phyloP scores from a whole-genome alignment of 2,329 filamentous ascomycete species.

The Ascochyta fabae region DNA sequence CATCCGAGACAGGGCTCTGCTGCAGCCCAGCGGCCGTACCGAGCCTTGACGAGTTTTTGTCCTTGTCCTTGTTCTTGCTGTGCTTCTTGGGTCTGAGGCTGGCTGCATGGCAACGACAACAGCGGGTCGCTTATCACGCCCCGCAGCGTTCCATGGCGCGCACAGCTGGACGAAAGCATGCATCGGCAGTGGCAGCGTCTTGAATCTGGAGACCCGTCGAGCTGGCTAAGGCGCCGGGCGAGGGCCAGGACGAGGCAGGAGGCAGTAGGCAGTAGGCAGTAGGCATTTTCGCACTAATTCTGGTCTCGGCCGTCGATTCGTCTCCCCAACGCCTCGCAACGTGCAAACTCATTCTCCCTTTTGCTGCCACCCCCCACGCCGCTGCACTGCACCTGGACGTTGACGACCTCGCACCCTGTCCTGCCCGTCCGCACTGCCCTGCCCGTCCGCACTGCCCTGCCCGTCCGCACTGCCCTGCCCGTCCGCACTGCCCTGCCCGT shows the following conservation, averaged over 20 bases:
- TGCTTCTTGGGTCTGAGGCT: too few relatives aligned
- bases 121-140: slow-evolving; percentile 11
- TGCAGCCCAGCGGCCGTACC: slow-evolving; percentile 1
- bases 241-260: too few relatives aligned
- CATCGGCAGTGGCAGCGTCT: slow-evolving; percentile 5
- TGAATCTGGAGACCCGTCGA: not conserved
- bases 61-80: too few relatives aligned
- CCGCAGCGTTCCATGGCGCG: slow-evolving; percentile 12
- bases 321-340: slow-evolving; percentile 17
- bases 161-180: slow-evolving; percentile 10
- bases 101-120: not conserved
- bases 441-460: too few relatives aligned
- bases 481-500: too few relatives aligned
- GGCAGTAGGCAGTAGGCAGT: not conserved
- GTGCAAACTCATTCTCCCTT: slow-evolving; percentile 19
- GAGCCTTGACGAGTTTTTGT: not conserved
- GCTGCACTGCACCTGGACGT: slow-evolving; percentile 7
- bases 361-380: slow-evolving; percentile 9
- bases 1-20: slow-evolving; percentile 6
- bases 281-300: slow-evolving; percentile 9
- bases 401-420: not conserved
- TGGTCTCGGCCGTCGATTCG: slow-evolving; percentile 12
- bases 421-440: too few relatives aligned
- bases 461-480: too few relatives aligned
- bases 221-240: not conserved